Evolutionary conservation across 2,329 filamentous ascomycete species (phyloP).

Genomic region (Cordyceps tenuipes): DNA sequence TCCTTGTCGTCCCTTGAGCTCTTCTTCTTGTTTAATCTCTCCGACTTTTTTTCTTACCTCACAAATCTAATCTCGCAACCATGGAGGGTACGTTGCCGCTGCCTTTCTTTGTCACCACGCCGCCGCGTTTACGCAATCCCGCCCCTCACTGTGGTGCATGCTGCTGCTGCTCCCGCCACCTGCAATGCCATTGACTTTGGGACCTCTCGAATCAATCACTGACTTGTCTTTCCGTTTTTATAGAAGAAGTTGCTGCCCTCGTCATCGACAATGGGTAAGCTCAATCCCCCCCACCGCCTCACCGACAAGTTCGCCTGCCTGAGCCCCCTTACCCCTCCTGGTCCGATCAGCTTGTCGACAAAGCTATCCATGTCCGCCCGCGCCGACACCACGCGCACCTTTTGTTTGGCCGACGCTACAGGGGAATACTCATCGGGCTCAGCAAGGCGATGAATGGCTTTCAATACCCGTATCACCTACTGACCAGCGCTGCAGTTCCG

Average conservation of each 20-base stretch:
- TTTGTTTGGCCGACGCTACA: neutral
- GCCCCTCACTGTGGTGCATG: constrained; percentile 5
- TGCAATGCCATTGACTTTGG: constrained; percentile 13
- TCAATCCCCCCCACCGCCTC: constrained; percentile 29
- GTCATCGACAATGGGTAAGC: constrained; percentile 99
- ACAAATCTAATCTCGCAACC: constrained; percentile 38
- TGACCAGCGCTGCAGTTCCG: constrained; percentile 64
- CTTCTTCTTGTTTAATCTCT: constrained; percentile 16
- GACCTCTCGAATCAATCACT: constrained; percentile 26
- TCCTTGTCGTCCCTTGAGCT: constrained; percentile 19
- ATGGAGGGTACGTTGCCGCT: constrained; percentile 46
- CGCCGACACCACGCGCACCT: neutral
- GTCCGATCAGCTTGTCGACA: constrained; percentile 4
- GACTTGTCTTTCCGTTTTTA: constrained; percentile 32
- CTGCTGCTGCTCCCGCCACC: constrained; percentile 12
- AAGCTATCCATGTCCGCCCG: neutral
- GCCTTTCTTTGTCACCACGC: constrained; percentile 20
- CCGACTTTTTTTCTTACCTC: constrained; percentile 14
- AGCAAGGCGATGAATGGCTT: neutral
- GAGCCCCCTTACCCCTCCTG: constrained; percentile 16
- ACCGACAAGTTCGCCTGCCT: constrained; percentile 24
- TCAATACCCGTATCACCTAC: constrained; percentile 17
- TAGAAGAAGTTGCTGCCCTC: constrained; percentile 99
- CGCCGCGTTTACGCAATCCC: constrained; percentile 19
- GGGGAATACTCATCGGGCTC: neutral